A percentile compares a stretch with the other conserved stretches of the same genome.
These are phyloP conservation scores for Cordyceps farinosa DNA, from an alignment of 2,329 filamentous ascomycete genomes.

Conservation along the genomic window DNA sequence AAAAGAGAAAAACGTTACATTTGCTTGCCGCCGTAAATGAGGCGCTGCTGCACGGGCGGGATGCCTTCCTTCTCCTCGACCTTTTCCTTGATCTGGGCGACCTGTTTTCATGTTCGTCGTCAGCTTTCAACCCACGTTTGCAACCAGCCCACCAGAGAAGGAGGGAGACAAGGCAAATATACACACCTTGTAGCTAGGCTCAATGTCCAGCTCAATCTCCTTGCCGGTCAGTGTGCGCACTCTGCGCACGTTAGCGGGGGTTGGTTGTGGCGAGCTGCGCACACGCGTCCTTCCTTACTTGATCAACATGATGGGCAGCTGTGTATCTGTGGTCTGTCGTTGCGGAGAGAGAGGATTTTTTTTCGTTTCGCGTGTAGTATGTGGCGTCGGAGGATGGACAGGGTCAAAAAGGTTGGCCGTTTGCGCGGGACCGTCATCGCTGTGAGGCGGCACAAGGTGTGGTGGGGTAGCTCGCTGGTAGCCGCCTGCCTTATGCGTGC, in stretches of 20 bases:
- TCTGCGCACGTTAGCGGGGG: constrained; percentile 45
- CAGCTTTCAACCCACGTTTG: background rate
- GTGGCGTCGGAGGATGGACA: background rate
- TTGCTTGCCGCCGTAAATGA: constrained; percentile 97
- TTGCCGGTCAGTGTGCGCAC: constrained; percentile 97
- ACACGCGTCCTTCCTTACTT: constrained; percentile 38
- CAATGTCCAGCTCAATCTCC: constrained; percentile 98
- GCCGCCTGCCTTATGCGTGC: background rate
- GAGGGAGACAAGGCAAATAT: no score
- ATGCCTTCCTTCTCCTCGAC: constrained; percentile 99
- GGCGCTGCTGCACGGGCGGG: constrained; percentile 89
- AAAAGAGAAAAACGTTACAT: constrained; percentile 57
- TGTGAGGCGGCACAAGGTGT: background rate
- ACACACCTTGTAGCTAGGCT: constrained; percentile 82
- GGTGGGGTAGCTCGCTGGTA: constrained; percentile 3
- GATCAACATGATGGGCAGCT: constrained; percentile 41
- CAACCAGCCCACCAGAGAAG: background rate
- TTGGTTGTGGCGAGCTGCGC: background rate
- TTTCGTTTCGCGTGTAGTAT: background rate
- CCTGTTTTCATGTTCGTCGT: constrained; percentile 46
- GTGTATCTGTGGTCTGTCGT: background rate
- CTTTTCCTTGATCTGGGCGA: constrained; percentile 95
- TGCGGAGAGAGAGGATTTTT: background rate
- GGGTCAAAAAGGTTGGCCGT: background rate
- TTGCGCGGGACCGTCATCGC: constrained; percentile 10